Percentiles rank a stretch among this genome's conserved stretches.
These are phyloP conservation scores for Thamnidium elegans DNA, from an alignment of 192 early-diverging fungal species.

Conservation along the genomic window DNA sequence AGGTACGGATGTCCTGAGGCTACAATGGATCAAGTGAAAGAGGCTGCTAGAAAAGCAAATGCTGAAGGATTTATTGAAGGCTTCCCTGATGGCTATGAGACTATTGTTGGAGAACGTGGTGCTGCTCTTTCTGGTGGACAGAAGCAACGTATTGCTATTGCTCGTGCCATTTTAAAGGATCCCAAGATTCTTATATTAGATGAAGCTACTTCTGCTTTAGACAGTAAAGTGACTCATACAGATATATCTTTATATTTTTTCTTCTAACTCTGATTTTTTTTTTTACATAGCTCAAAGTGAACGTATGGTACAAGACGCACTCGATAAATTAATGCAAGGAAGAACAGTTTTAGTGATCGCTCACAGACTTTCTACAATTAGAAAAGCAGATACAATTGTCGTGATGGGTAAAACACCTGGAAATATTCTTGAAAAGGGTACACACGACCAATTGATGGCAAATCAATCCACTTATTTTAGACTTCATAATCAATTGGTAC, in stretches of 20 bases:
- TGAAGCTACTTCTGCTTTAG: constrained; percentile 75
- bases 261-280: not conserved
- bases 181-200: constrained; percentile 77
- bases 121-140: constrained; percentile 62
- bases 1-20: constrained; percentile 58
- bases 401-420: constrained; percentile 37
- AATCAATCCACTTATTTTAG: constrained; percentile 29
- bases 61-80: constrained; percentile 71
- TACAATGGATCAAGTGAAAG: constrained; percentile 70
- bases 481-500: constrained; percentile 30
- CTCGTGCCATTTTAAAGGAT: constrained; percentile 57
- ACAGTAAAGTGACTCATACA: constrained; percentile 35
- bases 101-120: constrained; percentile 83
- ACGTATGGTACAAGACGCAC: constrained; percentile 67
- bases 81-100: constrained; percentile 84
- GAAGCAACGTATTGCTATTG: constrained; percentile 60
- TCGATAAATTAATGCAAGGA: constrained; percentile 67
- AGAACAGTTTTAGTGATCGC: constrained; percentile 86
- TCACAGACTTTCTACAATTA: constrained; percentile 79
- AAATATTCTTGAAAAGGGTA: constrained; percentile 42
- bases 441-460: constrained; percentile 32
- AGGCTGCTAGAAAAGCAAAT: constrained; percentile 67
- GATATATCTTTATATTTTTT: too few species aligned
- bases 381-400: constrained; percentile 53
- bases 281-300: constrained; percentile 56